Conservation (phyloP, 805 yeast genomes). For the Yamadazyma akitaensis region DNA sequence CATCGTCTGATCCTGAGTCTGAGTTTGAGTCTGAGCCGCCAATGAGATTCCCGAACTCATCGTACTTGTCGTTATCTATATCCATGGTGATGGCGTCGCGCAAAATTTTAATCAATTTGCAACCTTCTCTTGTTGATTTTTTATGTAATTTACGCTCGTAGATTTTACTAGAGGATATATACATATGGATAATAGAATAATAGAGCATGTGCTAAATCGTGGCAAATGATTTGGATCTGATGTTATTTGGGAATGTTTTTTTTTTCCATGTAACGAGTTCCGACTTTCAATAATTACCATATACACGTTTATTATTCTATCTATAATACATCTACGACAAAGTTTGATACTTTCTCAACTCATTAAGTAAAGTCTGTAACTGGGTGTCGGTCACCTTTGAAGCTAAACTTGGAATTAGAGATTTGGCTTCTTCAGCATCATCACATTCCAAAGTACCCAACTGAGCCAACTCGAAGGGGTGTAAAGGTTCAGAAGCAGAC, state of each 20-base stretch:
- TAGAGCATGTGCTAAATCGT: too few species aligned
- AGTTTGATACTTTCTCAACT: slow-evolving; percentile 61
- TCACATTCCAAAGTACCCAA: slow-evolving; percentile 88
- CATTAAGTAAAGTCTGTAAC: slow-evolving; percentile 81
- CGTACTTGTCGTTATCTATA: slow-evolving; percentile 55
- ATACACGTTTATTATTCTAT: not conserved
- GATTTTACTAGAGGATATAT: too few species aligned
- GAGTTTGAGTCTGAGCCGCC: slow-evolving; percentile 46
- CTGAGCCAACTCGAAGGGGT: slow-evolving; percentile 95
- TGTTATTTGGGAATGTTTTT: too few species aligned
- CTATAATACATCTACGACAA: slow-evolving; percentile 23
- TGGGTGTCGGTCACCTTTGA: slow-evolving; percentile 83
- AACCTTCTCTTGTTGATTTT: not conserved
- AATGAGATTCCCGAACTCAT: slow-evolving; percentile 74
- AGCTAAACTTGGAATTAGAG: slow-evolving; percentile 83
- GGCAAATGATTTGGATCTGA: too few species aligned
- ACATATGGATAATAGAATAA: too few species aligned
- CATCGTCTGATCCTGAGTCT: not conserved
- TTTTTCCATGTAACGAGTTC: too few species aligned
- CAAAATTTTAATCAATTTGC: not conserved
- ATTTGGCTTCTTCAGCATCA: slow-evolving; percentile 95
- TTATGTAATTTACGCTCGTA: too few species aligned
- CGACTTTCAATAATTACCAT: not conserved
- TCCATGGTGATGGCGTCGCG: slow-evolving; percentile 37
- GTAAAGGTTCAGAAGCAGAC: slow-evolving; percentile 53